These are phyloP conservation scores for Pilasporangium apinafurcum DNA, from an alignment of 352 stramenopile species.

Conservation along the genomic window DNA sequence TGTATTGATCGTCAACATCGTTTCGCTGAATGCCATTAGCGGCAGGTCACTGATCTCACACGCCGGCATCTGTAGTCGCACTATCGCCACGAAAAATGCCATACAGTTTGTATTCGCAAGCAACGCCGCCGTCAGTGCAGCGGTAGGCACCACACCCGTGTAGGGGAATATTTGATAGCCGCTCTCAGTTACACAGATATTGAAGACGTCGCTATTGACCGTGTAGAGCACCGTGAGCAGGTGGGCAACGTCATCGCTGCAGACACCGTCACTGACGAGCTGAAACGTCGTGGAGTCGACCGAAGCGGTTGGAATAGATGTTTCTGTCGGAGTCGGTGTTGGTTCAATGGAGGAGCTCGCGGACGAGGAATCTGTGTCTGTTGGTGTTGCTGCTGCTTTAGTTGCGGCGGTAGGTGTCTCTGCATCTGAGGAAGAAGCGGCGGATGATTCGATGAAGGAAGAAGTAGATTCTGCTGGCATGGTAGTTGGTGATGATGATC, in stretches of 20 bases:
- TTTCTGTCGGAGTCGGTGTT: slow-evolving; percentile 19
- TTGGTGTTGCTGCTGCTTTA: no score
- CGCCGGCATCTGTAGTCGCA: slow-evolving; percentile 30
- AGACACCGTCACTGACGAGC: slow-evolving; percentile 36
- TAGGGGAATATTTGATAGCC: slow-evolving; percentile 59
- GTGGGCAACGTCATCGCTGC: slow-evolving; percentile 23
- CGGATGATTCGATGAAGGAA: no score
- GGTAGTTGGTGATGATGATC: no score
- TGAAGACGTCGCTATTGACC: slow-evolving; percentile 41
- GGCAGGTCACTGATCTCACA: slow-evolving; percentile 48
- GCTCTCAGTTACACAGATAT: slow-evolving; percentile 37
- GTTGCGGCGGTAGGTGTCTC: no score
- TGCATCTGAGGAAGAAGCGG: no score
- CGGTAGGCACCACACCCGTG: slow-evolving; percentile 35
- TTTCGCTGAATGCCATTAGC: slow-evolving; percentile 48
- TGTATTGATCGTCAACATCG: slow-evolving; percentile 50
- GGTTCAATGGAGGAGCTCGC: no score
- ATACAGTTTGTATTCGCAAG: slow-evolving; percentile 40
- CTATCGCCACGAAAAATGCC: slow-evolving; percentile 33
- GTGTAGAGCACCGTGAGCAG: slow-evolving; percentile 34
- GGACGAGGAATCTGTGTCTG: no score
- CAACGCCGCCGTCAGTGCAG: slow-evolving; percentile 24
- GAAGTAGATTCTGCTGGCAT: no score
- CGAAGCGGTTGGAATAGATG: slow-evolving; percentile 21
- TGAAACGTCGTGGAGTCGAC: slow-evolving; percentile 40